phyloP scores from a whole-genome alignment of 2,329 filamentous ascomycete species.

The Drechmeria coniospora region DNA sequence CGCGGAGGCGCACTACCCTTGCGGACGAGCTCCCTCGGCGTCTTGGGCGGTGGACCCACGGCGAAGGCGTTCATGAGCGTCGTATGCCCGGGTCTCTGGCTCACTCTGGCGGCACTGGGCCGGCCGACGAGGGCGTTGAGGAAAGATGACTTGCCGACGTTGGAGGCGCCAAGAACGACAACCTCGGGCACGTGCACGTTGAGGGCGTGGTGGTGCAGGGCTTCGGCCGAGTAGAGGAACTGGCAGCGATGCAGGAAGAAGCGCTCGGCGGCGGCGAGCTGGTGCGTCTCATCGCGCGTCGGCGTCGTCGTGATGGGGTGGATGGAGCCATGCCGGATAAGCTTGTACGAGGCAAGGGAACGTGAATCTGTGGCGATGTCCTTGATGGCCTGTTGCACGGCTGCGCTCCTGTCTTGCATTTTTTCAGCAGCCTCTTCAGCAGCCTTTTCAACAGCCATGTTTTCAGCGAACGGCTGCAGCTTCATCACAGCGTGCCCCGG shows the following conservation, averaged over 20 bases:
- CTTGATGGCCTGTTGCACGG: not conserved
- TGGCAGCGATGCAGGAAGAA: slow-evolving; percentile 17
- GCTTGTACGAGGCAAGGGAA: slow-evolving; percentile 5
- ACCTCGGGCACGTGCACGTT: slow-evolving; percentile 45
- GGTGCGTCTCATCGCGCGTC: slow-evolving; percentile 9
- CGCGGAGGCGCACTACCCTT: slow-evolving; percentile 24
- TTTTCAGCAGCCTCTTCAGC: too few relatives aligned
- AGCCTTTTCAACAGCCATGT: too few relatives aligned
- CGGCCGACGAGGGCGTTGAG: slow-evolving; percentile 62
- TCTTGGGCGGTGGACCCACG: slow-evolving; percentile 26
- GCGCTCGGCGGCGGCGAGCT: slow-evolving; percentile 12
- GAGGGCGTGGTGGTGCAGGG: slow-evolving; percentile 30
- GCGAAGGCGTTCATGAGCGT: slow-evolving; percentile 40
- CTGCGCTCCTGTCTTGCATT: not conserved
- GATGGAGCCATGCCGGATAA: slow-evolving; percentile 6
- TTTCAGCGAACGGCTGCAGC: too few relatives aligned
- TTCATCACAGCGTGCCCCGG: too few relatives aligned
- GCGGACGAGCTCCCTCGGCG: slow-evolving; percentile 11
- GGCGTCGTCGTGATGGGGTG: slow-evolving; percentile 5
- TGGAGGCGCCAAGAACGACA: slow-evolving; percentile 72
- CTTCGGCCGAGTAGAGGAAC: slow-evolving; percentile 35
- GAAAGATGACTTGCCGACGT: slow-evolving; percentile 79
- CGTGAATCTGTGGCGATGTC: slow-evolving; percentile 3
- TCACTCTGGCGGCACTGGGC: slow-evolving; percentile 29
- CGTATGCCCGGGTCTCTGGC: slow-evolving; percentile 35